Base-by-base conservation (phyloP, 805 yeast species). In the Spathaspora passalidarum region DNA sequence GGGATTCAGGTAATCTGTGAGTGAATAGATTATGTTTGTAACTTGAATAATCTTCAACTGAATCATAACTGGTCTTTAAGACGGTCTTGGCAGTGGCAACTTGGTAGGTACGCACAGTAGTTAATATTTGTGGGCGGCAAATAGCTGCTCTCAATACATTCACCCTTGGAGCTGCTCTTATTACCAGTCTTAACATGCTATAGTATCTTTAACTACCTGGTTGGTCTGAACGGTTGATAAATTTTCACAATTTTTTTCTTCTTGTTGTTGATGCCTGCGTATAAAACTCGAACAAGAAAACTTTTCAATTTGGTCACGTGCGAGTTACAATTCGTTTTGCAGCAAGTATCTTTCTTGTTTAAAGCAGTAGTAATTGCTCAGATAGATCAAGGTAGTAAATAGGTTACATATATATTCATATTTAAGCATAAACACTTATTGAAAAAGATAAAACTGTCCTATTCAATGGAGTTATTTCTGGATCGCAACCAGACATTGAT, bases 1-100 rank as follows among this genome's bases (percentile, higher is more conserved):
- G 67, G 9, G 72, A 62, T 54, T 72, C 77, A 14, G 77, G 76
- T 51, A 72, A 62, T 59, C 76, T 61, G 51, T 72, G 76, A 29
- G 76, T 70, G 60, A 66, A 69, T 34, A 67, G 60, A 40, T 62
- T 68, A 55, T 68, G 62, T 52, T 61, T 69, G 59, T 71, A 71
- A 36, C 68, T 62, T 29, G 71, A 72, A 54, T 68, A 72, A 56
- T 71, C 69, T 45, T 62, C 29, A 25, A 25, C 9, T 25, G 29
- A 25, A 25, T 25, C 29, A 25, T 4, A 25, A 25, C 29, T 25
- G 29, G 29, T 25, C 13, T 25, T 11, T 25, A 25, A 25, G 13
- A 25, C 4, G 4, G 8, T 4, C n/a, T 25, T 25, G 29, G 29
- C 9, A 32, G 16, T 59, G 19, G 69, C 22, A 18, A 35, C 22